These are phyloP conservation scores for Agaricales sp. DNA, from an alignment of 1,284 basidiomycete species.

Conservation along the genomic window DNA sequence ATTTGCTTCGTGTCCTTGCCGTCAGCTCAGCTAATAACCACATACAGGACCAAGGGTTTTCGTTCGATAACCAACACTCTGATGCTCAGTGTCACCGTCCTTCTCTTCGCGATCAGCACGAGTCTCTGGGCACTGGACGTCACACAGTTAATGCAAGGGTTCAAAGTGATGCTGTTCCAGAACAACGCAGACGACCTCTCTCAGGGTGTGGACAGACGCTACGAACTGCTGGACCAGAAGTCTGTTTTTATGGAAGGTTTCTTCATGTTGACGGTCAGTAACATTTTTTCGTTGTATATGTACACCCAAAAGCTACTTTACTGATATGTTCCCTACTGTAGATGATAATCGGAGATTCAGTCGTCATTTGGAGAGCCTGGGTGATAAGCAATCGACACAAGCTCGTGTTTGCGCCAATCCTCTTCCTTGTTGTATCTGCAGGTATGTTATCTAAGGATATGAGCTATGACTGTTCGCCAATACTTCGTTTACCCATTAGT, in stretches of 20 bases:
- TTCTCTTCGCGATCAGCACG: not conserved
- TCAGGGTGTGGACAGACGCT: not conserved
- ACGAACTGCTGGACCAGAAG: not conserved
- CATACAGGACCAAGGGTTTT: not conserved
- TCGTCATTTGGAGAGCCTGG: constrained; percentile 1
- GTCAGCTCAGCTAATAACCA: too few species aligned
- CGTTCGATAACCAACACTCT: not conserved
- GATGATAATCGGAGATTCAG: constrained; percentile 1
- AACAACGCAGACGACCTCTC: not conserved
- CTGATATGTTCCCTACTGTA: not conserved
- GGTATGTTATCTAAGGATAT: not conserved
- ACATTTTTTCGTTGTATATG: too few species aligned
- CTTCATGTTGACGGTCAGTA: not conserved
- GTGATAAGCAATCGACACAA: constrained; percentile 1
- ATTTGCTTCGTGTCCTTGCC: too few species aligned
- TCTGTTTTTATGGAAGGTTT: constrained; percentile 1
- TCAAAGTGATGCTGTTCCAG: not conserved
- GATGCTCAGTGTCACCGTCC: not conserved
- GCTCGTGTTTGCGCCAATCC: not conserved
- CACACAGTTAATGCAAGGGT: not conserved
- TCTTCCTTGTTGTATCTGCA: not conserved
- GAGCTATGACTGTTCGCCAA: too few species aligned
- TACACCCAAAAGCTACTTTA: too few species aligned
- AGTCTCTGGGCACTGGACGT: not conserved
- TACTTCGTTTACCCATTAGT: not conserved